phyloP scores from a whole-genome alignment of 345 rosid species.

The Gossypium herbaceum region DNA sequence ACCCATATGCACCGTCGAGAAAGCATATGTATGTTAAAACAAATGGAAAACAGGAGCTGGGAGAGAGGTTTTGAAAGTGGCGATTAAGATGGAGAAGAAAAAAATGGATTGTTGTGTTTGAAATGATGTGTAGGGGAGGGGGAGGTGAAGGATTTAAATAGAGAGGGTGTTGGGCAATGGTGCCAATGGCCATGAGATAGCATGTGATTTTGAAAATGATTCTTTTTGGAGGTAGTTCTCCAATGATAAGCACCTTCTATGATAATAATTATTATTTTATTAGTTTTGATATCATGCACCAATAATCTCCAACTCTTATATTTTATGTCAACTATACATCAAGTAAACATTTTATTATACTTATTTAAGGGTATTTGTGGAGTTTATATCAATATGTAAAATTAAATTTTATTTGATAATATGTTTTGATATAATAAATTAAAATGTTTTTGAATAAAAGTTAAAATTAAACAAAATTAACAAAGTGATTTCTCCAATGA shows the following conservation, averaged over 20 bases:
- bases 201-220: constrained; percentile 30
- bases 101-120: background rate
- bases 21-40: constrained; percentile 24
- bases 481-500: no score
- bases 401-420: no score
- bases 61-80: no score
- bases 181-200: constrained; percentile 6
- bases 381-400: no score
- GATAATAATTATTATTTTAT: background rate
- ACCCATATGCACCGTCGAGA: constrained; percentile 69
- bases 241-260: constrained; percentile 30
- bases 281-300: no score
- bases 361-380: no score
- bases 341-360: no score
- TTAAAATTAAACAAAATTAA: no score
- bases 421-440: no score
- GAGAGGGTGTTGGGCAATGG: constrained; percentile 11
- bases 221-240: constrained; percentile 6
- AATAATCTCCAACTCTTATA: no score
- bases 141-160: constrained; percentile 31
- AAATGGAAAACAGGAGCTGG: background rate
- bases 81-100: background rate
- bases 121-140: constrained; percentile 27
- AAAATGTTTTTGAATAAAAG: no score
- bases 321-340: no score